A percentile compares a stretch with the other conserved stretches of the same genome.
Evolutionary conservation across 805 yeast species (phyloP).

Genomic region (Schwanniomyces vanrijiae): DNA sequence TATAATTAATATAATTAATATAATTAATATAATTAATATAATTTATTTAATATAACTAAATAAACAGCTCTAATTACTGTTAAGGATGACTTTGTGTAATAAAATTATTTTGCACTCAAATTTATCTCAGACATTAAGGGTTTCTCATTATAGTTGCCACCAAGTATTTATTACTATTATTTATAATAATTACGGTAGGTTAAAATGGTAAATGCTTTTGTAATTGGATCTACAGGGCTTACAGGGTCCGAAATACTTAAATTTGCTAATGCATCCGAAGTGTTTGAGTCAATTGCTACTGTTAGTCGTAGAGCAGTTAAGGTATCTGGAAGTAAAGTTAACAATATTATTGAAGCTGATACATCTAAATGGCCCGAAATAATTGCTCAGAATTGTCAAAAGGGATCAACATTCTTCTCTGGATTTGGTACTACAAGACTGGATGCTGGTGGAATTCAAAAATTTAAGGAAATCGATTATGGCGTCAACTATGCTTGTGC

Average conservation of each 20-base stretch:
- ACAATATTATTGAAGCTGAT: conserved; percentile 45
- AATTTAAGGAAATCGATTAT: conserved; percentile 70
- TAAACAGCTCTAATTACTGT: too few species aligned
- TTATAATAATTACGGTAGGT: conserved; percentile 4
- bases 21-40: too few species aligned
- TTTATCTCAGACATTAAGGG: background rate
- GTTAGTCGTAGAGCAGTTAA: conserved; percentile 50
- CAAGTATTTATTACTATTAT: background rate
- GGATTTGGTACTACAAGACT: conserved; percentile 77
- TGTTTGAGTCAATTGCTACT: conserved; percentile 44
- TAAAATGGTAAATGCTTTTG: conserved; percentile 11
- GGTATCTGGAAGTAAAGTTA: conserved; percentile 29
- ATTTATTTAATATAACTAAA: too few species aligned
- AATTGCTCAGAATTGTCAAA: conserved; percentile 28
- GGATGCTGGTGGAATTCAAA: conserved; percentile 69
- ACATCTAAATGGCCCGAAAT: conserved; percentile 50
- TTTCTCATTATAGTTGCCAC: background rate
- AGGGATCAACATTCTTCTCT: conserved; percentile 50
- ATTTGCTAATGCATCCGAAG: conserved; percentile 35
- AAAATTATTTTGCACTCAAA: background rate
- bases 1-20: too few species aligned
- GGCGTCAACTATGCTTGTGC: conserved; percentile 71
- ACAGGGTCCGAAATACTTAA: conserved; percentile 63
- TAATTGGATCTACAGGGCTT: conserved; percentile 77
- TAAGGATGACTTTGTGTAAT: background rate